Evolutionary conservation across 345 rosid species (phyloP), one percentile per base, ranked within the genome.

Genomic region (Erysimum cheiranthoides): DNA sequence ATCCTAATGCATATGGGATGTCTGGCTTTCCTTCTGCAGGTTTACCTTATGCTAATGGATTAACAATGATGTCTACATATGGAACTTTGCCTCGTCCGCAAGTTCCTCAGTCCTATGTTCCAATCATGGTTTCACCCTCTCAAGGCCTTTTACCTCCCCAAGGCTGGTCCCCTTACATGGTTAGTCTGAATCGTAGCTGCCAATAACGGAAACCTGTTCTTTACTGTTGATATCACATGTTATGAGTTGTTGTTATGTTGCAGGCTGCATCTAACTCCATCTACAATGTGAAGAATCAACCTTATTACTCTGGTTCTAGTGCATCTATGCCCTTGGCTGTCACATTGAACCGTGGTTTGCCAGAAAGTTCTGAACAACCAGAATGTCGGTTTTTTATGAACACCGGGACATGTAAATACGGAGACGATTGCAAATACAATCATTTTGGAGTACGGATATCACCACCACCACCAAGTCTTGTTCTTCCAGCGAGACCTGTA

Each of bases 361-460:
- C 89, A 3, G 87, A 89, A 81, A 85, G 80, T 82, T 86, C 90
- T 65, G 89, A 86, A 73, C 93, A 82, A 70, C 90, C 84, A 61
- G 92, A 91, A 70, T 91, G 97, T 78, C 82, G 92, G 13, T 79
- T 85, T 80, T 91, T 78, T 74, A 86, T 87, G 97, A 91, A 78
- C 82, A 86, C 80, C 4, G 97, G 97, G 47, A 80, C 86, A 17
- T 89, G 94, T 88, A 91, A 86, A 75, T 89, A 86, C 42, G 97
- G 97, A 80, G 74, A 84, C 40, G 89, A 87, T 57, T 89, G 97
- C 91, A 89, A 87, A 87, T 91, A 85, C 82, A 88, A 81, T 80
- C 97, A 89, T 82, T 92, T 89, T 3, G 82, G 80, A 58, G 91
- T 85, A 74, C 85, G 81, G 79, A 76, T 83, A 63, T 76, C 66